These are phyloP conservation scores for Apiotrichum akiyoshidainum DNA, from an alignment of 1,284 basidiomycete genomes.

Conservation along the genomic window DNA sequence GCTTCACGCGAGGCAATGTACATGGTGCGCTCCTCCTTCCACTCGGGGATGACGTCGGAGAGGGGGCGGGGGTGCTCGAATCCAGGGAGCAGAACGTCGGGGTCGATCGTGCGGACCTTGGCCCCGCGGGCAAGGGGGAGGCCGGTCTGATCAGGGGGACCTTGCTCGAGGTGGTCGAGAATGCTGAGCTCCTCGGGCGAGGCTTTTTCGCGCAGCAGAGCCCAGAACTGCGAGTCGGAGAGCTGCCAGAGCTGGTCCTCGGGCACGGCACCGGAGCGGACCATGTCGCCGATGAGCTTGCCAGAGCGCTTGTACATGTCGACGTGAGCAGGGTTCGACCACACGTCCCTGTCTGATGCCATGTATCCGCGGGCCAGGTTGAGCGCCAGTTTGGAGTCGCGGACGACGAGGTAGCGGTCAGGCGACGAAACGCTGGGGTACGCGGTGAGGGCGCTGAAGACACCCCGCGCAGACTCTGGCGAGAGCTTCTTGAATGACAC, in stretches of 20 bases:
- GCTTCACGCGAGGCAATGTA: slow-evolving; percentile 12
- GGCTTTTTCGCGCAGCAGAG: slow-evolving; percentile 1
- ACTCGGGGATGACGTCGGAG: slow-evolving; percentile 3
- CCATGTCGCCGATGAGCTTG: slow-evolving; percentile 10
- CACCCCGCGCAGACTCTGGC: background rate
- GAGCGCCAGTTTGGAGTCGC: background rate
- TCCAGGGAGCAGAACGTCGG: slow-evolving; percentile 10
- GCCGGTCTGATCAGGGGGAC: background rate
- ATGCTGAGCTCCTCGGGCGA: background rate
- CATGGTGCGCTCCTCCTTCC: slow-evolving; percentile 8
- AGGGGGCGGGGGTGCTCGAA: background rate
- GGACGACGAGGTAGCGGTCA: slow-evolving; percentile 12
- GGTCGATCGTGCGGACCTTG: slow-evolving; percentile 20
- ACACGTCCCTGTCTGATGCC: slow-evolving; percentile 11
- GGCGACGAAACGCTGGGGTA: slow-evolving; percentile 1
- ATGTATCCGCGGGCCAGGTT: slow-evolving; percentile 14
- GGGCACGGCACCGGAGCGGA: slow-evolving; percentile 3
- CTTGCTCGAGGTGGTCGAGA: slow-evolving; percentile 10
- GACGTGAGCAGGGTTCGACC: slow-evolving; percentile 14
- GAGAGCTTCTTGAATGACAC: slow-evolving; percentile 14
- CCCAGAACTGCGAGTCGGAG: slow-evolving; percentile 16
- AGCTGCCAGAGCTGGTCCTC: slow-evolving; percentile 17
- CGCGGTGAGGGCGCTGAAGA: slow-evolving; percentile 7
- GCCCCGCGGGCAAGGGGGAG: background rate
- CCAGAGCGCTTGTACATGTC: slow-evolving; percentile 13